Evolutionary conservation across 441 rosid species (phyloP).

Genomic region (Corymbia calophylla): DNA sequence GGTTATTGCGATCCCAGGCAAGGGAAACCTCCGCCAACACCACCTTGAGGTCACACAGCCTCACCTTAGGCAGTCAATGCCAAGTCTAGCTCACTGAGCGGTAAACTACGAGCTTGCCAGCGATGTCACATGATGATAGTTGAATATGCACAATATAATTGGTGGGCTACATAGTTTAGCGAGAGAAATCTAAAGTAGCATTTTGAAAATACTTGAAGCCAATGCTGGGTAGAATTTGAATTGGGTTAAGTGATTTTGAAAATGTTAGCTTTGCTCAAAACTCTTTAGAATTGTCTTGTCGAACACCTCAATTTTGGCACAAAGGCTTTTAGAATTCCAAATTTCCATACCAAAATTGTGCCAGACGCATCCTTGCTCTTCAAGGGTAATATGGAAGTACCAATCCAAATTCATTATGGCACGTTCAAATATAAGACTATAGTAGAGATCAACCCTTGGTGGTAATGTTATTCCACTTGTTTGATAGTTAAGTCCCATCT

Average conservation of each 20-base stretch:
- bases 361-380: not conserved
- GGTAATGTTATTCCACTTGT: not conserved
- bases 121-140: rapidly evolving
- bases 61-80: not conserved
- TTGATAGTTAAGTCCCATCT: not conserved
- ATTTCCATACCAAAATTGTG: not conserved
- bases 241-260: not conserved
- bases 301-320: not conserved
- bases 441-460: not conserved
- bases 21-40: not conserved
- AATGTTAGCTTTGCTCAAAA: not conserved
- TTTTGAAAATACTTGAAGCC: not conserved
- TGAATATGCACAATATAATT: not conserved
- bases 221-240: not conserved
- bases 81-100: not conserved
- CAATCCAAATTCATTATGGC: rapidly evolving
- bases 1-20: not conserved
- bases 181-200: not conserved
- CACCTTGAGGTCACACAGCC: not conserved
- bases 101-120: not conserved
- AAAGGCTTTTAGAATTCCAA: not conserved
- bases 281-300: not conserved
- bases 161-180: not conserved
- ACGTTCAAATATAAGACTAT: not conserved
- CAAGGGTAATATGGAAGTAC: not conserved